A percentile compares a stretch with the other conserved stretches of the same genome.
Evolutionary conservation across 1,284 basidiomycete species (phyloP).

Genomic region (Cryptococcus deneoformans): DNA sequence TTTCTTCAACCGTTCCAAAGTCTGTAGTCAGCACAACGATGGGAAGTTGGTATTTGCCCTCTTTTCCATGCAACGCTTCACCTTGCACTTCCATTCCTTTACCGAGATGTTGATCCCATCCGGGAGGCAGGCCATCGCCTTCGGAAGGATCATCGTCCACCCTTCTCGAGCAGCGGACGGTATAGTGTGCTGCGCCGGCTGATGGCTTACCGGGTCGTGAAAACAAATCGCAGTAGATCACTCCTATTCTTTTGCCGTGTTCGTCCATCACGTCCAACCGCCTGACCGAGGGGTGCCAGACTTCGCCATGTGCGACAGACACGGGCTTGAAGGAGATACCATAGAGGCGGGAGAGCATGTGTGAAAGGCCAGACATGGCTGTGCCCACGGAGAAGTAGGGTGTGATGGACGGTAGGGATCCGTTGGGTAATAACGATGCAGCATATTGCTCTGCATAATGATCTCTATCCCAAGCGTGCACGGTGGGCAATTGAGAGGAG

Average conservation of each 20-base stretch:
- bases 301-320: slow-evolving; percentile 67
- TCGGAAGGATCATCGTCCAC: slow-evolving; percentile 82
- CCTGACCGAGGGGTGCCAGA: slow-evolving; percentile 81
- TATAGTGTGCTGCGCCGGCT: slow-evolving; percentile 88
- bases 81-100: slow-evolving; percentile 39
- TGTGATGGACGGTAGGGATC: slow-evolving; percentile 61
- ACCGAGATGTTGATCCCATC: slow-evolving; percentile 38
- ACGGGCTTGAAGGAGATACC: slow-evolving; percentile 72
- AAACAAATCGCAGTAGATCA: slow-evolving; percentile 94
- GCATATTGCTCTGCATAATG: slow-evolving; percentile 58
- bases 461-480: slow-evolving; percentile 91
- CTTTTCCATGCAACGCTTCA: slow-evolving; percentile 51
- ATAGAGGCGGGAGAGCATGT: slow-evolving; percentile 77
- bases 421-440: slow-evolving; percentile 58
- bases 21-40: slow-evolving; percentile 92
- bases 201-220: slow-evolving; percentile 78
- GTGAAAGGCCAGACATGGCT: slow-evolving; percentile 79
- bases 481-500: slow-evolving; percentile 55
- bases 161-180: slow-evolving; percentile 87
- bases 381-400: slow-evolving; percentile 72
- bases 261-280: slow-evolving; percentile 86
- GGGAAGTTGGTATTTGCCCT: slow-evolving; percentile 79
- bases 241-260: slow-evolving; percentile 78
- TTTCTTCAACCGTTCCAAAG: slow-evolving; percentile 62
- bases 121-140: slow-evolving; percentile 55